Base-by-base conservation (phyloP, 176 grass and related monocot genomes). In the Avena eriantha region DNA sequence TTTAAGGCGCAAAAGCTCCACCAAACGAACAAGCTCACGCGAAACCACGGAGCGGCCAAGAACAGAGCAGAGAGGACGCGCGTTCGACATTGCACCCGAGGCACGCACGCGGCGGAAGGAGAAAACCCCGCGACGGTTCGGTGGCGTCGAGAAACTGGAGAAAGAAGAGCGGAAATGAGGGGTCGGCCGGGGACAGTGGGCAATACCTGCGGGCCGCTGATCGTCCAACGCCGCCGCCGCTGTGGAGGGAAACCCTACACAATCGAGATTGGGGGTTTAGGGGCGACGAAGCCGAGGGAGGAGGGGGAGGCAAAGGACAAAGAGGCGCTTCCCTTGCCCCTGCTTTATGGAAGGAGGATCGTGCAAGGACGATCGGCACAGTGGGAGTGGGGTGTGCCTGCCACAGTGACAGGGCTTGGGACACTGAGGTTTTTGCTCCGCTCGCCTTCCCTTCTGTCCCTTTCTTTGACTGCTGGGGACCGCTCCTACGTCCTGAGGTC, bases 61-160 rank as follows among this genome's bases (percentile, higher is more conserved):
- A 54, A 36, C 69, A 87, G 78, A 80, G 67, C 77, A 86, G 70
- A 73, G n/a, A 49, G 71, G 22, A 66, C 10, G 11, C 23, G 58
- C 58, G n/a, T 15, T 16, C 65, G 66, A 9, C 67, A 43, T n/a
- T 70, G 67, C 67, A 70, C 67, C 66, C 3, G 17, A 21, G 67
- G 36, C 67, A 1, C 67, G 8, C 55, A 19, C 55, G 55, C 57
- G 61, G 65, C 33, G 66, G 34, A 21, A 24, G 15, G 23, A 74
- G 46, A 75, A 75, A 50, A 29, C 72, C 22, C 72, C 45, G n/a
- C 1, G 12, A 16, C n/a, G n/a, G 12, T 18, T 3, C 23, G 14
- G 43, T 10, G 33, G 43, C 82, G 39, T 8, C 33, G 50, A 36
- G 48, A 23, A 36, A 34, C 10, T 1, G 2, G 2, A 21, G 7